Base-by-base conservation (phyloP, 2,329 filamentous ascomycete genomes). In the Calcarisporium arbuscula region DNA sequence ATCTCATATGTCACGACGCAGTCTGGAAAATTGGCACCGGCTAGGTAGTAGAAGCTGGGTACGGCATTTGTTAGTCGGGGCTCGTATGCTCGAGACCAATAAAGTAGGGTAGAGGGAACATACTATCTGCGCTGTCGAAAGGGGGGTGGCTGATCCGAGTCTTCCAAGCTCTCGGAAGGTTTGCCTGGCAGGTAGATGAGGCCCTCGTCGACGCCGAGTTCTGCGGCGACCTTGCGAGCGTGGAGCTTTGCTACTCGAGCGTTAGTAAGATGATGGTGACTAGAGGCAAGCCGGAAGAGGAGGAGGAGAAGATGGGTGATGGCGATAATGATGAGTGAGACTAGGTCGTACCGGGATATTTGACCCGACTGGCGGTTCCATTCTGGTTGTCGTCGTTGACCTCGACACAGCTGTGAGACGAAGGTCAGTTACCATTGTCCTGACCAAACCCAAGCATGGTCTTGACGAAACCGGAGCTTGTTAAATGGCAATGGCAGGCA, bases 101-200 rank as follows among this genome's bases (percentile, higher is more conserved):
- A 41, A 14, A 38, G 28, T n/a, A n/a, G 21, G 33, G 22, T 15
- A 8, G 9, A 15, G 11, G 10, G 20, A 12, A 54, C 70, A 38
- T 62, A 77, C 72, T 78, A 76, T 58, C 74, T 64, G 26, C 72
- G 64, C 49, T 79, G 74, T 28, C 73, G 66, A 44, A 78, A 77
- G 26, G 60, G 56, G 16, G 67, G 70, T 0, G 67, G 67, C 56
- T 72, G 69, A 45, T 79, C 74, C 8, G 74, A 77, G 55, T 78
- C 70, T 47, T 77, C 72, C 44, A 68, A 77, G n/a, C 59, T 57
- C 14, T 56, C 54, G 19, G 69, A 65, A 3, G 63, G 54, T 45
- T 73, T 65, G 16, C 74, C 74, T 1, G 69, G 69, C 12, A 79
- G 60, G 48, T 68, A 78, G 48, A 79, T 62, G 49, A 79, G 57